Conservation (phyloP, 2,329 filamentous ascomycete genomes). For the Sporothrix pallida region DNA sequence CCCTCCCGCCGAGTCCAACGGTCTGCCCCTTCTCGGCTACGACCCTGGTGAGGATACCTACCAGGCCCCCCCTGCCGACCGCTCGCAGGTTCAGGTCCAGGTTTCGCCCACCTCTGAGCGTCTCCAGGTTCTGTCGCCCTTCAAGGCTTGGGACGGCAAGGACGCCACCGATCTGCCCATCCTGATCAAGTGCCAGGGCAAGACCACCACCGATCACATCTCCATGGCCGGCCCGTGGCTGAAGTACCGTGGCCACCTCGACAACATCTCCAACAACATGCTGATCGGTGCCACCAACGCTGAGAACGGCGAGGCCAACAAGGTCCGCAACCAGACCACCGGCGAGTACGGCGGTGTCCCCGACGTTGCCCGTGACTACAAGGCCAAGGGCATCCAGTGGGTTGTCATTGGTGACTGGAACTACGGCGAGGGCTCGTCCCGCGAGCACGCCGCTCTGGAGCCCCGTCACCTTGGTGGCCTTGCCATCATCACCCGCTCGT, state of each 20-base stretch:
- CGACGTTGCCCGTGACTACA: constrained; percentile 95
- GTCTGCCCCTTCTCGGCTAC: constrained; percentile 81
- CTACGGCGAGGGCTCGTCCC: constrained; percentile 96
- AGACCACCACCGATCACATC: constrained; percentile 97
- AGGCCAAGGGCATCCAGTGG: constrained; percentile 95
- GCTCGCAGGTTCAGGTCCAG: constrained; percentile 72
- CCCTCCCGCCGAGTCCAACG: constrained; percentile 73
- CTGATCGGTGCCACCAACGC: constrained; percentile 96
- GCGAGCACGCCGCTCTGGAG: constrained; percentile 98
- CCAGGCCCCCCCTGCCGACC: constrained; percentile 88
- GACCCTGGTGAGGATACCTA: constrained; percentile 91
- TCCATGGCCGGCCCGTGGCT: constrained; percentile 97
- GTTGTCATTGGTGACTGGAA: constrained; percentile 99
- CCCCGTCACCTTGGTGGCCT: constrained; percentile 95
- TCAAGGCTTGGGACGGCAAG: constrained; percentile 89
- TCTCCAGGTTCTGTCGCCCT: constrained; percentile 88
- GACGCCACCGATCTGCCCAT: constrained; percentile 84
- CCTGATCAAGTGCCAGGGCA: constrained; percentile 94
- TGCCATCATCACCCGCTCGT: constrained; percentile 93
- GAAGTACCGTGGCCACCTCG: constrained; percentile 97
- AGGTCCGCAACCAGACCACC: constrained; percentile 88
- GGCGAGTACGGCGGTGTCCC: constrained; percentile 88
- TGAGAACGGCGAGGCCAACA: constrained; percentile 96
- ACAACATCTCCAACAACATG: constrained; percentile 99
- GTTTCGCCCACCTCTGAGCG: constrained; percentile 91